Percentiles rank a stretch among this genome's conserved stretches.
Evolutionary conservation across 768 basidiomycete genomes (phyloP).

Genomic region (Suillus tomentosus): DNA sequence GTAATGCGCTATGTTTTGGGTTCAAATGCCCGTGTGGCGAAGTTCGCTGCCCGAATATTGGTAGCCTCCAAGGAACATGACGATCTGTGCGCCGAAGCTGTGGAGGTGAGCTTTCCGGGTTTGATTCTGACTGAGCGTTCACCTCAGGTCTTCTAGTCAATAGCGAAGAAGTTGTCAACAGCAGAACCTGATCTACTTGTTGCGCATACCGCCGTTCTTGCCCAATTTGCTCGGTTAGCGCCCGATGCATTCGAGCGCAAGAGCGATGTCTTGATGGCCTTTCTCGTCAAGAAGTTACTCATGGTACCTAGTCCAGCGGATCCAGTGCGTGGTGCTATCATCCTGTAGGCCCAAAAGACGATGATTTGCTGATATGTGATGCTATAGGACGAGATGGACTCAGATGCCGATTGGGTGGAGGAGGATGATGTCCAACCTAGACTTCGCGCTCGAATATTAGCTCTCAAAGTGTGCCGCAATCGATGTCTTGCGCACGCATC

Average conservation of each 20-base stretch:
- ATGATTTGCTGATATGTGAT: conserved; percentile 1
- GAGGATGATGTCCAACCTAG: conserved; percentile 60
- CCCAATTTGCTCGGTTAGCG: conserved; percentile 68
- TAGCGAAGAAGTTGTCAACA: conserved; percentile 53
- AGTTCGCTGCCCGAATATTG: conserved; percentile 81
- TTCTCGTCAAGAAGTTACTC: conserved; percentile 70
- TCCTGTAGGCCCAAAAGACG: background rate
- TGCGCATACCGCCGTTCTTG: conserved; percentile 69
- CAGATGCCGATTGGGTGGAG: conserved; percentile 75
- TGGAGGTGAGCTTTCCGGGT: conserved; percentile 55
- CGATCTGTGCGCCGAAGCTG: conserved; percentile 51
- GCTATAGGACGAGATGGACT: conserved; percentile 56
- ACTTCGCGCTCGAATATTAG: conserved; percentile 69
- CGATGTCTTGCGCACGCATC: conserved; percentile 71
- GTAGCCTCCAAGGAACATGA: conserved; percentile 57
- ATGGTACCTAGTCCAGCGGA: conserved; percentile 54
- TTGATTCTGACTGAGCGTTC: background rate
- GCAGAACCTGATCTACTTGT: conserved; percentile 54
- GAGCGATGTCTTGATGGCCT: conserved; percentile 73
- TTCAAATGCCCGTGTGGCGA: conserved; percentile 67
- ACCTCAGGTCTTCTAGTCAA: conserved; percentile 43
- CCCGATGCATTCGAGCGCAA: conserved; percentile 77
- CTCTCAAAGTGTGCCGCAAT: conserved; percentile 81
- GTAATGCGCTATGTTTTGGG: conserved; percentile 60
- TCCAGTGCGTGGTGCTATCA: conserved; percentile 40